These are phyloP conservation scores for Adiantum capillusveneris DNA, from an alignment of 75 land plant species.

Conservation along the genomic window DNA sequence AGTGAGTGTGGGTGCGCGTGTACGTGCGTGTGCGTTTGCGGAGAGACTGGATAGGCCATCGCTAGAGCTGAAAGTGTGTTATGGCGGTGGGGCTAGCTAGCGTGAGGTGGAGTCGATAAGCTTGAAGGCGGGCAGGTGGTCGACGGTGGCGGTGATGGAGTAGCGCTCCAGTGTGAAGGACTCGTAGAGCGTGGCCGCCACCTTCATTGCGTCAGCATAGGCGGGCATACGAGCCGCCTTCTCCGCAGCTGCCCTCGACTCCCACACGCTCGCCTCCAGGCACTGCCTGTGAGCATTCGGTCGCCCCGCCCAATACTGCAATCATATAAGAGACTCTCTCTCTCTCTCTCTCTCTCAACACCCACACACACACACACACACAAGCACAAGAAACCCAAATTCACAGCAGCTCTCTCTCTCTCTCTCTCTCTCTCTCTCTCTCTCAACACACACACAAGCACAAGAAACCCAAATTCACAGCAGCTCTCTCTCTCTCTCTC, in stretches of 20 bases:
- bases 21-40: too few species aligned
- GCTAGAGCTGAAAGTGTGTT: too few species aligned
- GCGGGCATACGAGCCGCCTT: conserved; percentile 2
- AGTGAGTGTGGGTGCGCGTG: too few species aligned
- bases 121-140: conserved; percentile 5
- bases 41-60: too few species aligned
- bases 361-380: too few species aligned
- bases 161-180: conserved; percentile 1
- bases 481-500: neutral
- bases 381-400: neutral
- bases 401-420: neutral
- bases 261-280: neutral
- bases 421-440: too few species aligned
- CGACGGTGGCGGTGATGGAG: conserved; percentile 5
- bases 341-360: too few species aligned
- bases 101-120: neutral
- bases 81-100: too few species aligned
- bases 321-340: too few species aligned
- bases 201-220: neutral
- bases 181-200: conserved; percentile 1
- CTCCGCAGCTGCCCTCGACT: neutral
- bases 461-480: neutral
- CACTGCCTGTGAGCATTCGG: neutral
- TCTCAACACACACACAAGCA: neutral
- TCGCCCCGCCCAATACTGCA: neutral